These are phyloP conservation scores for Chlamydomonas urium DNA, from an alignment of 139 green algal genomes.

Conservation along the genomic window DNA sequence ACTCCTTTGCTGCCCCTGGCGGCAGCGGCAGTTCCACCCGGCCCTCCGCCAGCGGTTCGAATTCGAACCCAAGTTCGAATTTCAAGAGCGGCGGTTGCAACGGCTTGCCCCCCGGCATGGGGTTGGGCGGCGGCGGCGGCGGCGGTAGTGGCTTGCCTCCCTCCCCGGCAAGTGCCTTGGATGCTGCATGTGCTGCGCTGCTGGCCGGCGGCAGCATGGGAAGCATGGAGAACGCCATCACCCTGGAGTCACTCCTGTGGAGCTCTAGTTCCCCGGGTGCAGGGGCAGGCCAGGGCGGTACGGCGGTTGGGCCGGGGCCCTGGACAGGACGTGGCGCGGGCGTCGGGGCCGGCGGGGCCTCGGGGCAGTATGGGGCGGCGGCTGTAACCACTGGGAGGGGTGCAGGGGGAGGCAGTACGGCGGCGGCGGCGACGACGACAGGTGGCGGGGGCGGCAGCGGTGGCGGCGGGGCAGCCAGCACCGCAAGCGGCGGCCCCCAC, in stretches of 20 bases:
- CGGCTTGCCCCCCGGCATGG: not conserved
- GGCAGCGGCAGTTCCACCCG: not conserved
- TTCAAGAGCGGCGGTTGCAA: too few relatives aligned
- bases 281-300: not conserved
- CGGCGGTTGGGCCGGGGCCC: not conserved
- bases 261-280: not conserved
- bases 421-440: not conserved
- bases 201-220: not conserved
- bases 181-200: not conserved
- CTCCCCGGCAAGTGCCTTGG: constrained; percentile 3
- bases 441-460: not conserved
- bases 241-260: not conserved
- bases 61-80: too few relatives aligned
- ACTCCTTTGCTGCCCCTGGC: not conserved
- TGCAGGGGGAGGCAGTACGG: not conserved
- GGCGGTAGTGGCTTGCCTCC: not conserved
- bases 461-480: not conserved
- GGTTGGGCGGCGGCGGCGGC: not conserved
- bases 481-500: too few relatives aligned
- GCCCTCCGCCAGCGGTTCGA: too few relatives aligned
- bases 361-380: not conserved
- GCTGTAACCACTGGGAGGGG: not conserved
- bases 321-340: not conserved
- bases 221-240: not conserved
- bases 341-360: not conserved